phyloP scores from a whole-genome alignment of 805 yeast species.

The Metschnikowia rubicola region DNA sequence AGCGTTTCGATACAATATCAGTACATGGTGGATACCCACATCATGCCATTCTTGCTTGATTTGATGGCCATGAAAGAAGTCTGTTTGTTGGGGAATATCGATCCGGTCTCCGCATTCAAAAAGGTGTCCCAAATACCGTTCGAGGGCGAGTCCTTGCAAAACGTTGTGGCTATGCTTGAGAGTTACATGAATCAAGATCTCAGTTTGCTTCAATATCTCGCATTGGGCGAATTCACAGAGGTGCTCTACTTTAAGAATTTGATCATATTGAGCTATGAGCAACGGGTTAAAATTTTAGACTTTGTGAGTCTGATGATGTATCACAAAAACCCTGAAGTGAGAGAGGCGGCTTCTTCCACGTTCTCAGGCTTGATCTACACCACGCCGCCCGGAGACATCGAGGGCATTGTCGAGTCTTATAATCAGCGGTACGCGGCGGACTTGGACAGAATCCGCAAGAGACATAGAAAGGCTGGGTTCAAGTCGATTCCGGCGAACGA shows the following conservation, averaged over 20 bases:
- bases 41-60: conserved; percentile 67
- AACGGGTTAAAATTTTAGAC: conserved; percentile 48
- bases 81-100: conserved; percentile 63
- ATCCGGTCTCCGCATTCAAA: conserved; percentile 47
- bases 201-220: conserved; percentile 50
- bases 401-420: conserved; percentile 38
- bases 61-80: conserved; percentile 73
- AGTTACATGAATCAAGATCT: conserved; percentile 29
- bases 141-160: conserved; percentile 18
- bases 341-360: conserved; percentile 68
- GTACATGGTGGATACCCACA: conserved; percentile 44
- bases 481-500: conserved; percentile 38
- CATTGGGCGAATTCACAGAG: conserved; percentile 68
- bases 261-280: conserved; percentile 46
- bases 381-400: conserved; percentile 47
- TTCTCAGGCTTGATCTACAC: conserved; percentile 79
- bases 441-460: conserved; percentile 40
- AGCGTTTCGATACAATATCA: conserved; percentile 52
- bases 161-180: conserved; percentile 39
- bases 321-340: conserved; percentile 66
- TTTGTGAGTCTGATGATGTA: conserved; percentile 52
- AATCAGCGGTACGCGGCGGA: conserved; percentile 28
- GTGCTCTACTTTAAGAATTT: conserved; percentile 68
- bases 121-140: conserved; percentile 43
- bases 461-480: conserved; percentile 38